Conservation (phyloP, 352 stramenopile species). For the Globisporangium spiculum region DNA sequence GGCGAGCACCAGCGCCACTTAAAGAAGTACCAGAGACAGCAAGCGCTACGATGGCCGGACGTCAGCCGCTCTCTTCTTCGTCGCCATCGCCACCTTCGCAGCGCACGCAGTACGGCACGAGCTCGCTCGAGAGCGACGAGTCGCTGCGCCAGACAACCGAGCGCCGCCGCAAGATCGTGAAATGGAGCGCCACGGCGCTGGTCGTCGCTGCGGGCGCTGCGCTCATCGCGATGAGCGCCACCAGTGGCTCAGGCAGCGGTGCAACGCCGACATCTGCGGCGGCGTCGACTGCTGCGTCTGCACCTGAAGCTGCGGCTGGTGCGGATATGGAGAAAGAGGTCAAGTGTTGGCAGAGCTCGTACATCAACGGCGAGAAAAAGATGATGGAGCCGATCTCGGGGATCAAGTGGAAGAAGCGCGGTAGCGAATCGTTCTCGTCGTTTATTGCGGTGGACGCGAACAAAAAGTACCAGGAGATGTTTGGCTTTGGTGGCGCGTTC, state of each 20-base stretch:
- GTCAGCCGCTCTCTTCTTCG: neutral
- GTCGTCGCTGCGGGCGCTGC: conserved; percentile 24
- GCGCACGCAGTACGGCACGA: conserved; percentile 26
- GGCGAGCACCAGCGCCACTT: neutral
- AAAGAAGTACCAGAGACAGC: neutral
- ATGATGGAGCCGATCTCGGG: conserved; percentile 62
- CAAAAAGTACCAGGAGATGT: conserved; percentile 69
- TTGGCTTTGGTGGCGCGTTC: conserved; percentile 92
- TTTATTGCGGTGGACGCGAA: conserved; percentile 52
- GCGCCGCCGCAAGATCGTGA: conserved; percentile 26
- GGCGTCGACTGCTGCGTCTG: neutral
- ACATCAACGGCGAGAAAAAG: conserved; percentile 45
- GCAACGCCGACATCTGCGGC: neutral
- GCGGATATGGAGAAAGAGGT: conserved; percentile 18
- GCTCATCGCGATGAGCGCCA: conserved; percentile 21
- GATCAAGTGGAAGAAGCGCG: conserved; percentile 39
- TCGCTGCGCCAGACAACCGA: conserved; percentile 13
- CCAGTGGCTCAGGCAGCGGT: conserved; percentile 6
- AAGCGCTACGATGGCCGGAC: neutral
- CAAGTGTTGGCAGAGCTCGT: conserved; percentile 69
- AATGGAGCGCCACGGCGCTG: conserved; percentile 28
- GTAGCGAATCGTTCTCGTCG: conserved; percentile 20
- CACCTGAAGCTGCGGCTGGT: neutral
- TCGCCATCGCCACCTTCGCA: neutral
- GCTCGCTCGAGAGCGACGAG: conserved; percentile 25